Evolutionary conservation across 345 rosid species (phyloP), one percentile per base, ranked within the genome.

Genomic region (Murraya koenigii): DNA sequence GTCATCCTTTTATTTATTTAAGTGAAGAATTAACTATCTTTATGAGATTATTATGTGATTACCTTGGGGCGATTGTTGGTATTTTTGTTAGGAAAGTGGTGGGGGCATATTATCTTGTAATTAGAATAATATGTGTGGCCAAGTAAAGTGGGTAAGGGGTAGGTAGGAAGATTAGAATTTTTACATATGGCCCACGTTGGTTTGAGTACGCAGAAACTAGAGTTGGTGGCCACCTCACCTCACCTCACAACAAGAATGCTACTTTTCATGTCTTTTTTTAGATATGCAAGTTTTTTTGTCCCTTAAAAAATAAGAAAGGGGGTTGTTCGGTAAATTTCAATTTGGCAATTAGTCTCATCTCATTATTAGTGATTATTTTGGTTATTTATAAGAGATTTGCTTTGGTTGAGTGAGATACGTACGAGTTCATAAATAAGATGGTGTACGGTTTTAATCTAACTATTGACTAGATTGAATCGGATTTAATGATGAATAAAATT

Each of bases 61-160:
- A 52, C 8, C 17, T 0, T 71, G 22, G 5, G 2, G 49, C 32
- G 20, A 70, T 26, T 47, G 61, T 2, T 8, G 19, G 47, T 9
- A 22, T 22, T 0, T 9, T 71, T 71, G 30, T 6, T 20, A 1
- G 23, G 38, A 6, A 15, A 20, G 1, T 66, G 33, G 54, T 72
- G 76, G 69, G 73, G 28, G 28, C 71, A 32, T 14, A n/a, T n/a
- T 10, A 13, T 5, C 6, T 17, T 38, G 20, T 28, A 44, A 5
- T 30, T 54, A 26, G 66, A 75, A 44, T 25, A 8, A 19, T 17
- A 6, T 26, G 73, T 14, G 39, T 8, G 36, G 39, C 23, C 22
- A 38, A 35, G 59, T 25, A 69, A 60, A 63, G 88, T 86, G 79
- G 86, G 86, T 71, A 54, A 19, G 66, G 7, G 80, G 83, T 81